These are phyloP conservation scores for Phylloporus sp. DNA, from an alignment of 1,284 basidiomycete genomes.

Conservation along the genomic window DNA sequence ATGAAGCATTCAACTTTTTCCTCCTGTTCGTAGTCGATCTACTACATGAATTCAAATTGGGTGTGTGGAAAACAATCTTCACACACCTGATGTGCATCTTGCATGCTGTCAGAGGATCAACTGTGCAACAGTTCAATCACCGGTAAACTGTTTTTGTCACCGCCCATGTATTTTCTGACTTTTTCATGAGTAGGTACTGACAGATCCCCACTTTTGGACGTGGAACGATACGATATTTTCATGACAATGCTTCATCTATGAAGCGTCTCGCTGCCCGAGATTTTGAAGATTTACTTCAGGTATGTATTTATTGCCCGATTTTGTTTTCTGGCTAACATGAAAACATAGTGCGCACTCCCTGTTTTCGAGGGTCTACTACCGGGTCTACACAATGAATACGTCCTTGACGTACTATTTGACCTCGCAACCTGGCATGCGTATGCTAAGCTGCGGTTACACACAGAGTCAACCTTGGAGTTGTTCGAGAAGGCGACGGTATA, in stretches of 20 bases:
- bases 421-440: constrained; percentile 32
- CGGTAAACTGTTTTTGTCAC: neutral
- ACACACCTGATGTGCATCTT: no score
- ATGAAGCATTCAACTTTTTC: neutral
- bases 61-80: neutral
- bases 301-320: no score
- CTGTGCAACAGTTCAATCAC: neutral
- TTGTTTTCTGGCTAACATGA: neutral
- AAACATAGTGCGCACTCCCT: constrained; percentile 33
- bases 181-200: neutral
- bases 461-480: no score
- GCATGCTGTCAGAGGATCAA: no score
- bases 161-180: neutral
- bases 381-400: constrained; percentile 19
- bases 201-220: neutral
- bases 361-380: constrained; percentile 34
- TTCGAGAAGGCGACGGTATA: no score
- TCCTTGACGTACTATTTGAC: constrained; percentile 19
- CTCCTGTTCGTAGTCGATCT: neutral
- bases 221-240: neutral
- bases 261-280: neutral
- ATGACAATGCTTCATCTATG: neutral
- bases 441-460: constrained; percentile 22
- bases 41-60: neutral
- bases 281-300: neutral